Percentiles rank a stretch among this genome's conserved stretches.
Conservation (phyloP, 1,139 yeast genomes). For the Suhomyces bokatorum region DNA sequence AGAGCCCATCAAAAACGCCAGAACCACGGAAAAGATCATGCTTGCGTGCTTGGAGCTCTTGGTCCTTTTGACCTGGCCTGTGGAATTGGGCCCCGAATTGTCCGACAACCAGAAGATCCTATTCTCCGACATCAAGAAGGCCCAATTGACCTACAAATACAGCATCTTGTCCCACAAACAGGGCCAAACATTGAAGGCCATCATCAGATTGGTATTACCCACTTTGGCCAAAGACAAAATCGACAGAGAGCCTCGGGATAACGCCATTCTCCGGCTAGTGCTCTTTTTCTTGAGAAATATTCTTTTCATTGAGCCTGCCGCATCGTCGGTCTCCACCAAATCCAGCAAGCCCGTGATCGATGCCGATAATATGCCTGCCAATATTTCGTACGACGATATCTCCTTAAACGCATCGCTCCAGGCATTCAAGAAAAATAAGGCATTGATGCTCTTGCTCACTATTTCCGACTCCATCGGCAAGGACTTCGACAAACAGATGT, state of each 20-base stretch:
- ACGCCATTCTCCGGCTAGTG: slow-evolving; percentile 69
- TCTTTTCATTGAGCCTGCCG: slow-evolving; percentile 71
- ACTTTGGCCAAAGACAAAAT: slow-evolving; percentile 54
- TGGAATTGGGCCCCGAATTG: slow-evolving; percentile 48
- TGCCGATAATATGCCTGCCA: slow-evolving; percentile 52
- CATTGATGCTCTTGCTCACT: slow-evolving; percentile 68
- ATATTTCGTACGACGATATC: slow-evolving; percentile 64
- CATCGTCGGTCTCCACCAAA: slow-evolving; percentile 47
- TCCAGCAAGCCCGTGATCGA: slow-evolving; percentile 27
- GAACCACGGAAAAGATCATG: slow-evolving; percentile 59
- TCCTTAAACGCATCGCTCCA: slow-evolving; percentile 58
- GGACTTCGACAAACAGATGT: slow-evolving; percentile 61
- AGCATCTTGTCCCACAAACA: slow-evolving; percentile 57
- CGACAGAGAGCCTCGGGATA: slow-evolving; percentile 71
- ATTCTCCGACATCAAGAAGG: slow-evolving; percentile 60
- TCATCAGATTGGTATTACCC: slow-evolving; percentile 69
- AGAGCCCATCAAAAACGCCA: slow-evolving; percentile 29
- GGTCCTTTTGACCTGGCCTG: slow-evolving; percentile 87
- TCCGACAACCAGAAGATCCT: slow-evolving; percentile 56
- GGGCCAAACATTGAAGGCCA: slow-evolving; percentile 68
- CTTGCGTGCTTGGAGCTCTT: slow-evolving; percentile 73
- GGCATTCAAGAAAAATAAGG: slow-evolving; percentile 66
- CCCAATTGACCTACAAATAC: slow-evolving; percentile 73
- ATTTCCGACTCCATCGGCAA: slow-evolving; percentile 63
- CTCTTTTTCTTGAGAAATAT: slow-evolving; percentile 75